phyloP scores from a whole-genome alignment of 176 grass and related monocot genomes.

The Echinochloa phyllopogon region DNA sequence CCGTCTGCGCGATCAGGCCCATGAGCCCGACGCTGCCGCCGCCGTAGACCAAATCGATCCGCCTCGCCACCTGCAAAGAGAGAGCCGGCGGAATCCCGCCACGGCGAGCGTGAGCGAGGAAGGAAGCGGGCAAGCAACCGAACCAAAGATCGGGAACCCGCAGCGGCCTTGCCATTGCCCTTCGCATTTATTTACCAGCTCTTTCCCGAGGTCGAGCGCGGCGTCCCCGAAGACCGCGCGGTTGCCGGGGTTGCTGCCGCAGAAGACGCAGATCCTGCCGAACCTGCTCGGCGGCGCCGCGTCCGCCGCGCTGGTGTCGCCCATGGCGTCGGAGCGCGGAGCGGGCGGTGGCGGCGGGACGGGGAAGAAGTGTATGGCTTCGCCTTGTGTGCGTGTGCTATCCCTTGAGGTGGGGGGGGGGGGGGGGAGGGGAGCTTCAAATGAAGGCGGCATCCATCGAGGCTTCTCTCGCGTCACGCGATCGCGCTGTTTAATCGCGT shows the following conservation, averaged over 20 bases:
- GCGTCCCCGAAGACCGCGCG: slow-evolving; percentile 81
- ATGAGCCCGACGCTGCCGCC: slow-evolving; percentile 95
- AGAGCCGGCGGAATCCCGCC: slow-evolving; percentile 17
- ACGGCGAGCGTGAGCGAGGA: slow-evolving; percentile 20
- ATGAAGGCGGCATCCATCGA: slow-evolving; percentile 50
- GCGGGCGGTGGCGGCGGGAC: background rate
- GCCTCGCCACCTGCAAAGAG: slow-evolving; percentile 65
- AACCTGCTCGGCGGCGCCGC: slow-evolving; percentile 53
- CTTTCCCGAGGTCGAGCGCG: slow-evolving; percentile 83
- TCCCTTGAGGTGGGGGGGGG: background rate
- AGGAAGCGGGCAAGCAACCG: background rate
- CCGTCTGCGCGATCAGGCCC: slow-evolving; percentile 91
- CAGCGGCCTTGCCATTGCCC: background rate
- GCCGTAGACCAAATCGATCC: slow-evolving; percentile 91
- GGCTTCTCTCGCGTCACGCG: slow-evolving; percentile 1
- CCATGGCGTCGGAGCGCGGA: slow-evolving; percentile 24
- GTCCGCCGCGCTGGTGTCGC: slow-evolving; percentile 23
- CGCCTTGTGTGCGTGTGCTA: slow-evolving; percentile 22
- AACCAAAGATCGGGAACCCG: slow-evolving; percentile 10
- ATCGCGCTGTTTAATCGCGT: slow-evolving; percentile 24
- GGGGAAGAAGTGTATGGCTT: slow-evolving; percentile 17
- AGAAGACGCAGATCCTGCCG: slow-evolving; percentile 94
- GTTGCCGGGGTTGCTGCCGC: slow-evolving; percentile 91
- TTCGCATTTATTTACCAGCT: slow-evolving; percentile 63
- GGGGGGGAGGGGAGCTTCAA: slow-evolving; percentile 38